Conservation (phyloP, 495 filamentous ascomycete species). For the Penicillium crystallinum region DNA sequence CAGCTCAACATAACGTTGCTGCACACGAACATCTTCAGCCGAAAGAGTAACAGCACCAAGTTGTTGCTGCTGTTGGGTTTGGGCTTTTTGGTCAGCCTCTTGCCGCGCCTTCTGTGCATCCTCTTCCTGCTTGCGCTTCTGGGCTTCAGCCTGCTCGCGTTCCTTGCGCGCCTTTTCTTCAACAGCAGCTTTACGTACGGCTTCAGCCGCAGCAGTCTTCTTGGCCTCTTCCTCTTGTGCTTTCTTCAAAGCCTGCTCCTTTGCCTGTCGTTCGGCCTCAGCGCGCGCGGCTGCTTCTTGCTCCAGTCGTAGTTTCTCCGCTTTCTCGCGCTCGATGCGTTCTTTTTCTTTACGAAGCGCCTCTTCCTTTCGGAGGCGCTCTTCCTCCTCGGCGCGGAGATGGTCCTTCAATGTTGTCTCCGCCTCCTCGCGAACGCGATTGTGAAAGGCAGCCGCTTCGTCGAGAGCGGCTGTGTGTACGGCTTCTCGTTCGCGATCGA, state of each 20-base stretch:
- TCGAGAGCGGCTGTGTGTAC: conserved; percentile 58
- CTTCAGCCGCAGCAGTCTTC: conserved; percentile 30
- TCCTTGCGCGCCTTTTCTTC: conserved; percentile 53
- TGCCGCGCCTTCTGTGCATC: conserved; percentile 33
- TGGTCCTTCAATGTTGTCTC: conserved; percentile 34
- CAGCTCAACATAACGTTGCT: conserved; percentile 61
- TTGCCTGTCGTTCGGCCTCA: conserved; percentile 35
- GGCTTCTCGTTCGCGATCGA: conserved; percentile 38
- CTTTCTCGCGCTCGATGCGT: conserved; percentile 33
- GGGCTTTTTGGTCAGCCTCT: conserved; percentile 29
- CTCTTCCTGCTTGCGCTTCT: conserved; percentile 35
- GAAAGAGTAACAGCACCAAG: conserved; percentile 23
- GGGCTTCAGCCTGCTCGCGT: conserved; percentile 43
- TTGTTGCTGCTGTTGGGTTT: conserved; percentile 23
- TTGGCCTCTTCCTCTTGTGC: conserved; percentile 29
- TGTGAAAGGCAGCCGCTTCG: conserved; percentile 56
- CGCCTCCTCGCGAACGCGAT: conserved; percentile 58
- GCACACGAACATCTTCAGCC: conserved; percentile 37
- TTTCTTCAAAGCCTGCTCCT: conserved; percentile 42
- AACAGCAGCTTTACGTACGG: conserved; percentile 35
- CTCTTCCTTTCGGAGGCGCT: conserved; percentile 30
- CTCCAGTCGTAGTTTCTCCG: conserved; percentile 31
- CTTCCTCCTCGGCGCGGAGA: conserved; percentile 34
- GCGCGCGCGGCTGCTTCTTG: conserved; percentile 39
- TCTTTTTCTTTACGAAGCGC: conserved; percentile 33